These are phyloP conservation scores for Xylariaceae sp. DNA, from an alignment of 2,329 filamentous ascomycete genomes.

Conservation along the genomic window DNA sequence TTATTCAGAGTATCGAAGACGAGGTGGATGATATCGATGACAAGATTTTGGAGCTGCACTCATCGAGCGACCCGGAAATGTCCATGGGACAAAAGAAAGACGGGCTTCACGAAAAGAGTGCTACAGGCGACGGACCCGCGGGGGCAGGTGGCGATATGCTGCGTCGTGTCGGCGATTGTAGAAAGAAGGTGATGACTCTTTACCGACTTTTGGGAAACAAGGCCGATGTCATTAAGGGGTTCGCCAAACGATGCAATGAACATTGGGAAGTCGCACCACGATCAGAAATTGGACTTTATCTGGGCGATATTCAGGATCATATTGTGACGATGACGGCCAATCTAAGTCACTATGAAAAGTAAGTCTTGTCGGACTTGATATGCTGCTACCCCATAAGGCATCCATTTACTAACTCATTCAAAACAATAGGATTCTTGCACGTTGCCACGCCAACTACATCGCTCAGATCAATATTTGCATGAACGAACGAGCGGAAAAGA, in stretches of 20 bases:
- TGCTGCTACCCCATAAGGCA: neutral
- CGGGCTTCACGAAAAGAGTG: slow-evolving; percentile 42
- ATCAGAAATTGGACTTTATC: slow-evolving; percentile 93
- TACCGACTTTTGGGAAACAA: slow-evolving; percentile 94
- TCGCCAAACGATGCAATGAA: slow-evolving; percentile 96
- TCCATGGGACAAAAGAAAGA: slow-evolving; percentile 35
- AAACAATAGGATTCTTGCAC: slow-evolving; percentile 66
- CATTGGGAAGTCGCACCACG: slow-evolving; percentile 94
- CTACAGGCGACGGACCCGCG: slow-evolving; percentile 40
- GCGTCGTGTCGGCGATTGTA: slow-evolving; percentile 82
- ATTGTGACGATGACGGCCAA: slow-evolving; percentile 99
- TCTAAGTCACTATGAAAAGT: slow-evolving; percentile 94
- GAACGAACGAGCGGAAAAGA: slow-evolving; percentile 96
- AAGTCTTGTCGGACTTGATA: slow-evolving; percentile 33
- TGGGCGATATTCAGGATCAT: slow-evolving; percentile 98
- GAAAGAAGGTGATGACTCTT: slow-evolving; percentile 95
- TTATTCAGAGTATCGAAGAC: slow-evolving; percentile 89
- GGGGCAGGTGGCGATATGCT: slow-evolving; percentile 74
- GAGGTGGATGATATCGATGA: slow-evolving; percentile 98
- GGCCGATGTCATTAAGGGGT: slow-evolving; percentile 98
- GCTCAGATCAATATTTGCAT: slow-evolving; percentile 98
- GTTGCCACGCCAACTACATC: slow-evolving; percentile 95
- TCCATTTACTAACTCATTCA: neutral
- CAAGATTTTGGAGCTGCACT: slow-evolving; percentile 76
- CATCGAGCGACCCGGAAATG: slow-evolving; percentile 42